Conservation (phyloP, 2,329 filamentous ascomycete genomes). For the Stenocarpella maydis region DNA sequence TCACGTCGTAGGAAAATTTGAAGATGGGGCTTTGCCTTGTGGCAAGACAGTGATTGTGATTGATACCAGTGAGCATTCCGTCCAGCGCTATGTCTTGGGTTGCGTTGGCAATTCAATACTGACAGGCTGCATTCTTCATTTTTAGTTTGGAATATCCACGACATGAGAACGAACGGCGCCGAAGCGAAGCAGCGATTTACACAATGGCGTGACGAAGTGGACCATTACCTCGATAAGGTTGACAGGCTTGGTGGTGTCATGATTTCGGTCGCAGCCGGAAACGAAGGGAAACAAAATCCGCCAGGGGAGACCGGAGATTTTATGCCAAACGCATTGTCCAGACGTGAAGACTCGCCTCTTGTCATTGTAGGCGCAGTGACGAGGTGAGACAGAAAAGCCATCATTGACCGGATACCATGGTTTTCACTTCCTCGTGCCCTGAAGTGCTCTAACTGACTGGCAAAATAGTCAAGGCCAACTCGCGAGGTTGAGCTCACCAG, state of each 20-base stretch:
- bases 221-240: neutral
- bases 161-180: neutral
- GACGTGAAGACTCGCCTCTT: neutral
- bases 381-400: neutral
- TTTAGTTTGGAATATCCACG: conserved; percentile 15
- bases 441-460: neutral
- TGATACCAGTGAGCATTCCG: conserved; percentile 12
- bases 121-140: neutral
- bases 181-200: neutral
- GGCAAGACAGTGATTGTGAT: conserved; percentile 26
- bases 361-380: conserved; percentile 28
- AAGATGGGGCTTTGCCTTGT: neutral
- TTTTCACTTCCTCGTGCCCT: too few species aligned
- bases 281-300: conserved; percentile 3
- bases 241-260: conserved; percentile 12
- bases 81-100: too few species aligned
- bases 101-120: neutral
- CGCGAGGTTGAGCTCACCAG: conserved; percentile 17
- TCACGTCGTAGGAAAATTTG: conserved; percentile 21
- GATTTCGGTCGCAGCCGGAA: conserved; percentile 22
- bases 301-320: neutral
- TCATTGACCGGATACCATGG: neutral
- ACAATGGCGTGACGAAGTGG: conserved; percentile 1
- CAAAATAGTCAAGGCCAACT: conserved; percentile 13
- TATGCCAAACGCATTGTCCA: conserved; percentile 19